Conservation (phyloP, 257 asterid species). For the Gentiana dahurica region DNA sequence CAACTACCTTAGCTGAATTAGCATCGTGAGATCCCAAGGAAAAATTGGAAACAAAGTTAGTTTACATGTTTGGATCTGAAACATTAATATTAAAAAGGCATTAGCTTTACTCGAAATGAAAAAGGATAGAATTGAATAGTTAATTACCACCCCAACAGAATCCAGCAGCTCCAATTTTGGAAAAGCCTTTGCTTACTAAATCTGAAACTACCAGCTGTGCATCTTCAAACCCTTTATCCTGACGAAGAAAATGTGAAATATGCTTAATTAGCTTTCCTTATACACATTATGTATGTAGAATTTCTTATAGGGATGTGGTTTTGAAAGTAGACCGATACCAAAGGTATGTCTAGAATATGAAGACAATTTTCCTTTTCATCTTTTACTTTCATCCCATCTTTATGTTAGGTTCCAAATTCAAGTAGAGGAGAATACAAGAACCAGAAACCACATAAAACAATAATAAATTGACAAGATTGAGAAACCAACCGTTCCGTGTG, state of each 20-base stretch:
- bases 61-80: no score
- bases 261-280: no score
- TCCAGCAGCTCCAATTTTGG: slow-evolving; percentile 32
- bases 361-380: neutral
- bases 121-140: no score
- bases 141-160: slow-evolving; percentile 35
- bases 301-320: neutral
- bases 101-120: no score
- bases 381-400: neutral
- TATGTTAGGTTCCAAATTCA: neutral
- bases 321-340: neutral
- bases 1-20: slow-evolving; percentile 47
- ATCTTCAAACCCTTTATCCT: slow-evolving; percentile 28
- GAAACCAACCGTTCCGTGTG: slow-evolving; percentile 37
- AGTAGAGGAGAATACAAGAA: no score
- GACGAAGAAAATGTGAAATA: neutral
- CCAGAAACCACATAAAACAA: no score
- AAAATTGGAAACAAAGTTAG: no score
- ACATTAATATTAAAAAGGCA: no score
- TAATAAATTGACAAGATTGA: neutral
- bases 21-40: neutral
- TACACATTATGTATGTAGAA: no score
- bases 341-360: no score
- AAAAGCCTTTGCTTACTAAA: slow-evolving; percentile 18
- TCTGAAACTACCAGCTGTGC: slow-evolving; percentile 19